These are phyloP conservation scores for Piedraia hortae DNA, from an alignment of 2,329 filamentous ascomycete species.

Conservation along the genomic window DNA sequence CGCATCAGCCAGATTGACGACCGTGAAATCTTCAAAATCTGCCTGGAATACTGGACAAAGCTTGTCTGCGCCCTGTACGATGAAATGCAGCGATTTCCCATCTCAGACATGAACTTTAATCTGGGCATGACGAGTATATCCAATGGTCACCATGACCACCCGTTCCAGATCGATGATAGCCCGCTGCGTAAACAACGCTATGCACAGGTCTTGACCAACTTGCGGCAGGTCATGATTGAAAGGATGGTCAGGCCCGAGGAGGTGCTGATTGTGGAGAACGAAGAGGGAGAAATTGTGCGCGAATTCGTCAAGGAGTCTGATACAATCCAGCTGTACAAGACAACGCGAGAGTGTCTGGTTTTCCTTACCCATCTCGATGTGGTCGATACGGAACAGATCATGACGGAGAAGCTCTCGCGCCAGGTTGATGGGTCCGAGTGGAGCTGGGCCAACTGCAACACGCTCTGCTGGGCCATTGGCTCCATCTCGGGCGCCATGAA, in stretches of 20 bases:
- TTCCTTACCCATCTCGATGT: slow-evolving; percentile 95
- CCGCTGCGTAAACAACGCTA: slow-evolving; percentile 96
- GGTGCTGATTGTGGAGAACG: slow-evolving; percentile 96
- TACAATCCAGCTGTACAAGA: slow-evolving; percentile 97
- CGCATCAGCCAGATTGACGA: slow-evolving; percentile 97
- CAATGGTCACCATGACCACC: slow-evolving; percentile 63
- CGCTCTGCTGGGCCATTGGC: slow-evolving; percentile 95
- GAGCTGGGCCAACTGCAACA: slow-evolving; percentile 99
- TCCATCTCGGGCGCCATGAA: slow-evolving; percentile 99
- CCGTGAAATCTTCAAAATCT: slow-evolving; percentile 98
- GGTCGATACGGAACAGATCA: slow-evolving; percentile 90
- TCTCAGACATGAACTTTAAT: slow-evolving; percentile 70
- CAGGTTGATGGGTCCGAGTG: slow-evolving; percentile 90
- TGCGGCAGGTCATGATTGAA: slow-evolving; percentile 96
- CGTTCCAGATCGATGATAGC: slow-evolving; percentile 61
- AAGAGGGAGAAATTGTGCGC: slow-evolving; percentile 93
- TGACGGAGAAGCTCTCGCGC: slow-evolving; percentile 90
- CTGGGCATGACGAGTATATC: slow-evolving; percentile 44
- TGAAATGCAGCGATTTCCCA: slow-evolving; percentile 89
- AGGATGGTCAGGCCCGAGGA: slow-evolving; percentile 98
- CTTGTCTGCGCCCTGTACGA: slow-evolving; percentile 94
- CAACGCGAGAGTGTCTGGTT: slow-evolving; percentile 83
- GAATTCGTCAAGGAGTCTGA: slow-evolving; percentile 99
- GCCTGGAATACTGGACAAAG: slow-evolving; percentile 96
- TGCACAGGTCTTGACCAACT: slow-evolving; percentile 71